phyloP scores from a whole-genome alignment of 1,284 basidiomycete genomes.

The Tilletia walkeri region DNA sequence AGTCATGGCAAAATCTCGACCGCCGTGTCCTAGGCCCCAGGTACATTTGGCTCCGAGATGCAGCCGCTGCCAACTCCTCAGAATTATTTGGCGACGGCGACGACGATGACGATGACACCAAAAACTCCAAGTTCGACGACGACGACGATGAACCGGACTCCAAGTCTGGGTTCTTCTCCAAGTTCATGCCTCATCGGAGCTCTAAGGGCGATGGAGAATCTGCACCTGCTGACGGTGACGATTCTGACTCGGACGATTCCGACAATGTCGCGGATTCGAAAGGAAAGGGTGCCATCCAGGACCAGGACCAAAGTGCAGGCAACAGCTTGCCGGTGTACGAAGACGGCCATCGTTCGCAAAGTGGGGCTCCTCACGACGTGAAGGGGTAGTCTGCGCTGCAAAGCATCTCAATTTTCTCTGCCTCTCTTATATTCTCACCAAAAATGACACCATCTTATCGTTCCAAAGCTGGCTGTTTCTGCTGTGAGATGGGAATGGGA shows the following conservation, averaged over 20 bases:
- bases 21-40: background rate
- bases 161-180: background rate
- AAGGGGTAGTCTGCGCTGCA: too few species aligned
- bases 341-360: too few species aligned
- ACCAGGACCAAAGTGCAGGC: too few species aligned
- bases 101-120: background rate
- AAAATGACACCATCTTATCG: too few species aligned
- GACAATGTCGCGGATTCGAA: background rate
- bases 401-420: too few species aligned
- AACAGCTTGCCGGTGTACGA: too few species aligned
- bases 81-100: background rate
- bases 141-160: background rate
- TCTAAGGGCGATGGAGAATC: too few species aligned
- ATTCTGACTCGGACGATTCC: background rate
- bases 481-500: too few species aligned
- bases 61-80: background rate
- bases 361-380: too few species aligned
- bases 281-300: background rate
- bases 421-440: too few species aligned
- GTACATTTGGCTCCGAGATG: background rate
- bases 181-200: too few species aligned
- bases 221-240: background rate
- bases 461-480: too few species aligned
- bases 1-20: background rate
- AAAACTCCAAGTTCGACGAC: constrained; percentile 4